Base-by-base conservation (phyloP, 768 basidiomycete genomes). In the Asterophora lycoperdoides region DNA sequence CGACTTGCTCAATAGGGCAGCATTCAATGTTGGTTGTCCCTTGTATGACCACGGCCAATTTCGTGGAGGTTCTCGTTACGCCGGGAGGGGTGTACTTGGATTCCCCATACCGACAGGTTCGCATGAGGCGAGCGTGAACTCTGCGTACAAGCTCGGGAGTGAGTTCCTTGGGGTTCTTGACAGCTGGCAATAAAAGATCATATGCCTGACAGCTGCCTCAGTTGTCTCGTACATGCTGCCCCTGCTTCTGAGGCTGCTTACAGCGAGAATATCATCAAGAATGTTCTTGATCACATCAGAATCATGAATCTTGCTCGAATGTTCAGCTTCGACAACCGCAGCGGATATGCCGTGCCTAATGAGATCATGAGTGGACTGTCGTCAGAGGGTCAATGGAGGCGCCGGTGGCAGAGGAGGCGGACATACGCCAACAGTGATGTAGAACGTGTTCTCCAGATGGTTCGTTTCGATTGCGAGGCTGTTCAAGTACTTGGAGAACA, bases 41-140 rank as follows among this genome's bases (percentile, higher is more conserved):
- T 34, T 53, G 36, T 2, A 64, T 50, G 13, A 60, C 52, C 18
- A 64, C 64, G 13, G 59, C 66, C 40, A 63, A 61, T 19, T 49
- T 54, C 7, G 63, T 63, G 18, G 53, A 48, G 30, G 59, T 55
- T 10, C 63, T 60, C 8, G 66, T 67, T 37, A 41, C 57, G 32
- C 64, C 65, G 17, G 60, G 50, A 15, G 55, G 54, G 17, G 58
- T 56, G 47, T 61, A 63, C 29, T 51, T 32, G 13, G 32, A 39
- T 23, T 49, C 41, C 19, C 48, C 37, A 3, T 38, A 37, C 44
- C 56, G 62, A 41, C 58, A 60, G 5, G 53, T 66, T 46, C 56
- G 61, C 64, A 66, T 65, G 20, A 68, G 47, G 19, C 49, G 46
- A 29, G 58, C 47, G 41, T 68, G 66, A 19, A 68, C 62, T 15